phyloP scores from a whole-genome alignment of 2,329 filamentous ascomycete genomes.

The Hysterium pulicare region DNA sequence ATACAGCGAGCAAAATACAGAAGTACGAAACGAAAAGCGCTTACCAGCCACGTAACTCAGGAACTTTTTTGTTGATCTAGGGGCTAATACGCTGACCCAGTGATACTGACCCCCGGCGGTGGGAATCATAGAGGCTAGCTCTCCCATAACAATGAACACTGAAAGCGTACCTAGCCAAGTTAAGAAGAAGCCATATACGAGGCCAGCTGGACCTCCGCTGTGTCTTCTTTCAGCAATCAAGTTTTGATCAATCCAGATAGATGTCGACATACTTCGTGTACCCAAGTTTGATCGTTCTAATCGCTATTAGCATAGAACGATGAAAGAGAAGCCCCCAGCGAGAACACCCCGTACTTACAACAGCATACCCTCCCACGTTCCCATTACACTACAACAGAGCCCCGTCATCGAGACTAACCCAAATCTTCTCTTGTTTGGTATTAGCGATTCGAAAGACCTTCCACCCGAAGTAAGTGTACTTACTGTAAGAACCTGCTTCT shows the following conservation, averaged over 20 bases:
- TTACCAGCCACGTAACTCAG: slow-evolving; percentile 39
- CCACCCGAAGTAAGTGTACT: neutral
- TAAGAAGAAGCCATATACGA: slow-evolving; percentile 11
- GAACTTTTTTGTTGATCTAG: slow-evolving; percentile 27
- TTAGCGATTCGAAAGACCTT: neutral
- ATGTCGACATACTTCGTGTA: neutral
- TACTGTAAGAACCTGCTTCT: neutral
- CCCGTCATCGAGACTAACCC: slow-evolving; percentile 13
- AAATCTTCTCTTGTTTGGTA: slow-evolving; percentile 11
- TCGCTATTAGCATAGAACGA: neutral
- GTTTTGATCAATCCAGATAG: slow-evolving; percentile 2
- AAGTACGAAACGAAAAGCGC: neutral
- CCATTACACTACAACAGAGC: slow-evolving; percentile 12
- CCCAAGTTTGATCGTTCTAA: neutral
- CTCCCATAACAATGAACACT: slow-evolving; percentile 5
- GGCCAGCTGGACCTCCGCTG: slow-evolving; percentile 7
- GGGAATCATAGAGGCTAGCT: slow-evolving; percentile 23
- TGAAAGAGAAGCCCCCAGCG: too few species aligned
- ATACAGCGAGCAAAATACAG: neutral
- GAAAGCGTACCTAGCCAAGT: slow-evolving; percentile 11
- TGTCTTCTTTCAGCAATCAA: neutral
- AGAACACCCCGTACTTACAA: slow-evolving; percentile 3
- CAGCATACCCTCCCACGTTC: slow-evolving; percentile 14
- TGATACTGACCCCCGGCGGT: slow-evolving; percentile 25
- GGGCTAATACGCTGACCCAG: slow-evolving; percentile 35